Conservation (phyloP, 495 filamentous ascomycete genomes). For the Neurospora sp. region DNA sequence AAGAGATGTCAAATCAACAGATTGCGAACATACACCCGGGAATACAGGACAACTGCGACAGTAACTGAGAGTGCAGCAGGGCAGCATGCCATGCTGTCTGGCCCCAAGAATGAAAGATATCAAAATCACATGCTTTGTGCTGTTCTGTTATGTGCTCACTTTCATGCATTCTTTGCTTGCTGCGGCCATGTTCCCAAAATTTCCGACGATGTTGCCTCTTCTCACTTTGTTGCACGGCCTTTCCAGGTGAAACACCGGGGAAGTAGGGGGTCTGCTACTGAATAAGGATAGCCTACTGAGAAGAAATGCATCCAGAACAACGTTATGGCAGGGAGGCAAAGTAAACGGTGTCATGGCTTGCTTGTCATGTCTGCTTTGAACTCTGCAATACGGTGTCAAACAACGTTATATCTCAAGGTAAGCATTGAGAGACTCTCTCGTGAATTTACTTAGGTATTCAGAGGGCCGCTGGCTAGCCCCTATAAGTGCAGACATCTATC, state of each 20-base stretch:
- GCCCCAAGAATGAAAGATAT: not conserved
- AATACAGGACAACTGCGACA: not conserved
- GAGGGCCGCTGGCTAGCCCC: not conserved
- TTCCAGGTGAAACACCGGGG: not conserved
- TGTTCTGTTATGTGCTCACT: not conserved
- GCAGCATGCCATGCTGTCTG: not conserved
- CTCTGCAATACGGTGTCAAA: no score
- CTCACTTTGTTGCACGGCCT: not conserved
- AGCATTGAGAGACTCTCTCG: not conserved
- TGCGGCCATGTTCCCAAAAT: not conserved
- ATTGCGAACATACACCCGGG: not conserved
- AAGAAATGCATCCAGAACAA: not conserved
- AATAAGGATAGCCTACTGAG: not conserved
- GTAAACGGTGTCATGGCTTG: not conserved
- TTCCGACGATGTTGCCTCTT: not conserved
- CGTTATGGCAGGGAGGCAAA: not conserved
- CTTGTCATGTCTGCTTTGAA: not conserved
- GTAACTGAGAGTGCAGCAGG: not conserved
- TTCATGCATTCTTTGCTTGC: not conserved
- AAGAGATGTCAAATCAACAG: not conserved
- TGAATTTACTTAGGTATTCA: not conserved
- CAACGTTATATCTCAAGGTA: not conserved
- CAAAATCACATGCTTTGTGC: not conserved
- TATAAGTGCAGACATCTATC: not conserved
- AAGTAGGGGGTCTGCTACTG: not conserved